A percentile compares a stretch with the other conserved stretches of the same genome.
These are phyloP conservation scores for Sporisorium graminicola DNA, from an alignment of 1,284 basidiomycete genomes.

Conservation along the genomic window DNA sequence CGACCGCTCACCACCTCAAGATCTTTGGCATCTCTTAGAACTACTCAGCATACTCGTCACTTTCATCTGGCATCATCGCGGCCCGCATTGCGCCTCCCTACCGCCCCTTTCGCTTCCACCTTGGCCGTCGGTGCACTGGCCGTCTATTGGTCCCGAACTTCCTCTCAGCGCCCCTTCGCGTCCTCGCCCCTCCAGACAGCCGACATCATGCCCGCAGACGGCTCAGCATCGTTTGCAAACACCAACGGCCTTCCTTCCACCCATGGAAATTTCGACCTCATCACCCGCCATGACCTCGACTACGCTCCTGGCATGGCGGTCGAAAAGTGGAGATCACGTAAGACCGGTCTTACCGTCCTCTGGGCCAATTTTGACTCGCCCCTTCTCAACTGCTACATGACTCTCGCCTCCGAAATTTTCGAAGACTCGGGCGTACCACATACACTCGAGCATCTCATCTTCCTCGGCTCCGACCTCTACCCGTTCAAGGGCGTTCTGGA, in stretches of 20 bases:
- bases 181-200: slow-evolving; percentile 7
- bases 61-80: background rate
- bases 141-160: slow-evolving; percentile 10
- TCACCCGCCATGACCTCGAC: slow-evolving; percentile 79
- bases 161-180: slow-evolving; percentile 16
- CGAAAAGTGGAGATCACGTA: slow-evolving; percentile 85
- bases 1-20: slow-evolving; percentile 13
- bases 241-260: slow-evolving; percentile 21
- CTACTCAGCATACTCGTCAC: background rate
- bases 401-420: slow-evolving; percentile 86
- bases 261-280: slow-evolving; percentile 81
- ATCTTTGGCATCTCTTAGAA: background rate
- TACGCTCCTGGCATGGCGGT: slow-evolving; percentile 80
- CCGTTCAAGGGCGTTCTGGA: slow-evolving; percentile 98
- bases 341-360: slow-evolving; percentile 79
- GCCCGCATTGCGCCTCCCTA: slow-evolving; percentile 15
- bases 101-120: slow-evolving; percentile 11
- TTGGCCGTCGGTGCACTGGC: slow-evolving; percentile 19
- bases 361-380: slow-evolving; percentile 77
- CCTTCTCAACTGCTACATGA: slow-evolving; percentile 92
- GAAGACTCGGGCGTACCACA: slow-evolving; percentile 73
- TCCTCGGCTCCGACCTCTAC: slow-evolving; percentile 71
- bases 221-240: slow-evolving; percentile 8
- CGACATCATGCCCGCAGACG: slow-evolving; percentile 33
- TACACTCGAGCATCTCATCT: slow-evolving; percentile 68